Evolutionary conservation across 2,329 filamentous ascomycete genomes (phyloP).

Genomic region (Xylaria sp.): DNA sequence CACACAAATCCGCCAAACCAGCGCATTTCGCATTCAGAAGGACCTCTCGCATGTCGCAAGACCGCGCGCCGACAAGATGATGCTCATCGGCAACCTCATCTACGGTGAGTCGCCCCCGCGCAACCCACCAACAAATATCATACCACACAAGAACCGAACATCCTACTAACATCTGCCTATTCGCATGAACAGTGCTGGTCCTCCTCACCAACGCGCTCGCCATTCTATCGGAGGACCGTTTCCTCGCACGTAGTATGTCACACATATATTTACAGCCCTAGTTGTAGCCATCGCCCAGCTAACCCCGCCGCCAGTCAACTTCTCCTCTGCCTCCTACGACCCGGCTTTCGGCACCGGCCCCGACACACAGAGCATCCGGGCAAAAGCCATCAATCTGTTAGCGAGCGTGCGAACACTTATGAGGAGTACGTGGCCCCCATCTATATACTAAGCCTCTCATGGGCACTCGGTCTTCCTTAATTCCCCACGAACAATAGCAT

Average conservation of each 20-base stretch:
- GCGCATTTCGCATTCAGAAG: slow-evolving; percentile 6
- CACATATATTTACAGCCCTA: slow-evolving; percentile 23
- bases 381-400: slow-evolving; percentile 89
- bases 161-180: slow-evolving; percentile 32
- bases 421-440: slow-evolving; percentile 75
- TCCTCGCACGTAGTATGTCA: slow-evolving; percentile 82
- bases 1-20: slow-evolving; percentile 7
- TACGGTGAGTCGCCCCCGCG: slow-evolving; percentile 66
- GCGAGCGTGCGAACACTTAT: slow-evolving; percentile 90
- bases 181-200: slow-evolving; percentile 70
- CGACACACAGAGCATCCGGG: slow-evolving; percentile 80
- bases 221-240: slow-evolving; percentile 93
- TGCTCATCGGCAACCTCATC: slow-evolving; percentile 77
- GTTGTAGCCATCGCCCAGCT: background rate
- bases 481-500: no score
- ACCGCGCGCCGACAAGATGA: slow-evolving; percentile 62
- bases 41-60: slow-evolving; percentile 31
- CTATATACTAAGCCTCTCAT: no score
- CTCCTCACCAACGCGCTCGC: slow-evolving; percentile 95
- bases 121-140: background rate
- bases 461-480: no score
- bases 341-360: slow-evolving; percentile 80
- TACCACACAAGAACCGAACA: slow-evolving; percentile 15
- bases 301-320: slow-evolving; percentile 76
- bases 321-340: slow-evolving; percentile 76